phyloP scores from a whole-genome alignment of 169 alveolate species.

The Toxoplasma gondii region DNA sequence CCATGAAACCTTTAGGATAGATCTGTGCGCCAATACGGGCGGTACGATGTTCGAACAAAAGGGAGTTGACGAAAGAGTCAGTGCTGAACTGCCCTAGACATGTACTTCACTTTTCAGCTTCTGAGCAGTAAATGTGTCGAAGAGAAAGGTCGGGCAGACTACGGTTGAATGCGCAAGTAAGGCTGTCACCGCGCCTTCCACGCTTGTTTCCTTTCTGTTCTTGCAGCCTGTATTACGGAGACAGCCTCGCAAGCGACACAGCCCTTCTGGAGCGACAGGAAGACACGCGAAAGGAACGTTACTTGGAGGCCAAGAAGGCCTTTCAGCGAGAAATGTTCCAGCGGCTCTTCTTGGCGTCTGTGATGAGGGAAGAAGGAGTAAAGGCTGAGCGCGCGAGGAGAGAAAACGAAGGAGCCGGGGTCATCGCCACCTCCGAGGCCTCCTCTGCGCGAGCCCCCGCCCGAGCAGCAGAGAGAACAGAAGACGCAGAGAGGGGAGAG shows the following conservation, averaged over 20 bases:
- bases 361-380: neutral
- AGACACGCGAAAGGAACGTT: neutral
- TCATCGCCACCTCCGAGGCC: neutral
- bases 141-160: no score
- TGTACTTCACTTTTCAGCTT: no score
- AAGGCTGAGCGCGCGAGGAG: neutral
- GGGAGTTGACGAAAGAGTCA: no score
- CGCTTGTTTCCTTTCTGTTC: no score
- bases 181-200: no score
- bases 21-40: no score
- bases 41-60: no score
- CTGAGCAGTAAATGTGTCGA: no score
- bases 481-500: neutral
- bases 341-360: neutral
- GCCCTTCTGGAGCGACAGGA: constrained; percentile 1
- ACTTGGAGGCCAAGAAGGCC: neutral
- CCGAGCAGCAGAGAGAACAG: neutral
- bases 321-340: neutral
- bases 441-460: neutral
- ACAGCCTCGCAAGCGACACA: neutral
- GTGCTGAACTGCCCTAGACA: no score
- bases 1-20: no score
- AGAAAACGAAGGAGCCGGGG: neutral
- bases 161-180: no score
- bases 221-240: constrained; percentile 25